A percentile compares a stretch with the other conserved stretches of the same genome.
Conservation (phyloP, 768 basidiomycete genomes). For the Crassisporium funariophilum region DNA sequence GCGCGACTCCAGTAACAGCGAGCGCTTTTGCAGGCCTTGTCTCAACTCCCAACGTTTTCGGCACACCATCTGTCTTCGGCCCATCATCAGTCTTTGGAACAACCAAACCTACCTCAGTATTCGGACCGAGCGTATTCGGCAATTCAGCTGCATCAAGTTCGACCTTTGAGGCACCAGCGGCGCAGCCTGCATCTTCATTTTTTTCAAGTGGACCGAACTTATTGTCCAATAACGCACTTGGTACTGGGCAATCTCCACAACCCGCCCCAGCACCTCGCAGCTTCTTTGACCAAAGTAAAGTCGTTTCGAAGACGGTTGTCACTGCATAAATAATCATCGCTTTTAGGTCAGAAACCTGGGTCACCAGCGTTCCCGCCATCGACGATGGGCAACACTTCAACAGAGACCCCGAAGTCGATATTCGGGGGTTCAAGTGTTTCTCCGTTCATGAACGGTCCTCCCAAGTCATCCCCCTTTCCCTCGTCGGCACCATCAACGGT, state of each 20-base stretch:
- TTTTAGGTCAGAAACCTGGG: neutral
- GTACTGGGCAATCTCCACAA: too few relatives aligned
- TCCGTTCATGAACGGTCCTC: too few relatives aligned
- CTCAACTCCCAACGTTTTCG: conserved; percentile 42
- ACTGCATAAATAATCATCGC: too few relatives aligned
- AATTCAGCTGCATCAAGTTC: neutral
- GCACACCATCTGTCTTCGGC: conserved; percentile 25
- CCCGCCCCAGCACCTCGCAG: neutral
- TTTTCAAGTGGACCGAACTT: neutral
- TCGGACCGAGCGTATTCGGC: conserved; percentile 15
- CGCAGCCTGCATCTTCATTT: neutral
- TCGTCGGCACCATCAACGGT: conserved; percentile 14
- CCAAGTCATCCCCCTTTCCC: neutral
- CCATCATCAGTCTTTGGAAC: conserved; percentile 19
- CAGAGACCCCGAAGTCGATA: conserved; percentile 5
- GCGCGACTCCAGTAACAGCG: conserved; percentile 18
- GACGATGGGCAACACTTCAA: neutral
- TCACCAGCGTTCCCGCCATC: neutral
- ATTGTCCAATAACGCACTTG: too few relatives aligned
- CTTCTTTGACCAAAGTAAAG: too few relatives aligned
- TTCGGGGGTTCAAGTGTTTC: conserved; percentile 8
- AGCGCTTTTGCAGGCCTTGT: conserved; percentile 44
- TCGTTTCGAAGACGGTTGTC: too few relatives aligned
- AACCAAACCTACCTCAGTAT: conserved; percentile 18
- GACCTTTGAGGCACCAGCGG: neutral